phyloP scores from a whole-genome alignment of 164 flowering plant genomes.

The Vitis rupestris region DNA sequence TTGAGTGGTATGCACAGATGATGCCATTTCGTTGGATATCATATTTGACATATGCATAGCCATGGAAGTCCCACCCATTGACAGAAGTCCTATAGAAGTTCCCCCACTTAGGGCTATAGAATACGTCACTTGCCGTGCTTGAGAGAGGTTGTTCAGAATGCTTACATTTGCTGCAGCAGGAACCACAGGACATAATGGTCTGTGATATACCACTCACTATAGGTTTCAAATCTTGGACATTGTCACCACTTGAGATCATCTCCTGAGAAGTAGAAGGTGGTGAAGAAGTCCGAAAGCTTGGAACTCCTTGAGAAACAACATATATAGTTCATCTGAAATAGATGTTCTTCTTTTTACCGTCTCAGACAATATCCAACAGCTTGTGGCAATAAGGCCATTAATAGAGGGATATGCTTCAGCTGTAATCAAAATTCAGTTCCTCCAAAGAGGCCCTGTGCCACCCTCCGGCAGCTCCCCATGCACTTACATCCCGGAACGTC shows the following conservation, averaged over 20 bases:
- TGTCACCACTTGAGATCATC: conserved; percentile 50
- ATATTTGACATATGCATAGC: conserved; percentile 85
- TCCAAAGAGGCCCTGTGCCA: too few species aligned
- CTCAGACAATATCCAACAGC: too few species aligned
- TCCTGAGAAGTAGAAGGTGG: conserved; percentile 75
- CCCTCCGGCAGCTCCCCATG: too few species aligned
- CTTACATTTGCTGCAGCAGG: conserved; percentile 77
- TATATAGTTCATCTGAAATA: too few species aligned
- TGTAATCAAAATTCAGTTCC: too few species aligned
- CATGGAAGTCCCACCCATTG: conserved; percentile 67
- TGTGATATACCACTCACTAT: conserved; percentile 52
- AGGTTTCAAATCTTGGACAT: conserved; percentile 67
- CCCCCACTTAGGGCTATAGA: conserved; percentile 65
- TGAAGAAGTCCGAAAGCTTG: conserved; percentile 65
- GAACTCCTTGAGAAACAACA: conserved; percentile 44
- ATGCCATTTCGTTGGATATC: conserved; percentile 89
- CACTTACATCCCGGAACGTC: too few species aligned
- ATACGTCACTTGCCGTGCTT: conserved; percentile 68
- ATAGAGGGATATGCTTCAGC: too few species aligned
- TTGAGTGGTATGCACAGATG: conserved; percentile 68
- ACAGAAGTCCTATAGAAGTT: conserved; percentile 63
- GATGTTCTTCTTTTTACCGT: too few species aligned
- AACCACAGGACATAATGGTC: conserved; percentile 52
- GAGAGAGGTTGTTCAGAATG: conserved; percentile 82
- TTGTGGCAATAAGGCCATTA: too few species aligned